A percentile compares a stretch with the other conserved stretches of the same genome.
phyloP scores from a whole-genome alignment of 441 rosid genomes.

The Populus hybrid region DNA sequence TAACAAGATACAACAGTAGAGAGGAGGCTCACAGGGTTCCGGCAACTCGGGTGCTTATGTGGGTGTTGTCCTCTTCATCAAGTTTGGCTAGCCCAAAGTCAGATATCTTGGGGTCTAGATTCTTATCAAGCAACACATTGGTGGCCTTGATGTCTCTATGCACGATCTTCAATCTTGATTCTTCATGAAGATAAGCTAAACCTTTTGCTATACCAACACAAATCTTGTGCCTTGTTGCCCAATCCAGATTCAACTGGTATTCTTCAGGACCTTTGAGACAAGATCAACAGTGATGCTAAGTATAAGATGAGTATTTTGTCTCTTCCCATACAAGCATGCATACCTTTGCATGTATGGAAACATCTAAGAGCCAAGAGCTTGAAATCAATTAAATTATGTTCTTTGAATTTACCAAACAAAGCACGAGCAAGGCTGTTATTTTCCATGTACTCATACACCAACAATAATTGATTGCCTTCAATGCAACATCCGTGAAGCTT shows the following conservation, averaged over 20 bases:
- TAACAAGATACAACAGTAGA: not conserved
- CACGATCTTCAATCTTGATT: conserved; percentile 50
- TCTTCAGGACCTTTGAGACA: conserved; percentile 24
- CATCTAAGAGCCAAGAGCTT: too few species aligned
- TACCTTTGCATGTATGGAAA: not conserved
- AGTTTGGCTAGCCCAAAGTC: conserved; percentile 51
- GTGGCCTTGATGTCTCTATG: conserved; percentile 55
- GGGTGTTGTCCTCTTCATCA: conserved; percentile 42
- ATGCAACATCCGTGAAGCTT: conserved; percentile 47
- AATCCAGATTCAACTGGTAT: conserved; percentile 30
- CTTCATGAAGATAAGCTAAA: conserved; percentile 51
- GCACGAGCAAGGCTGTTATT: conserved; percentile 52
- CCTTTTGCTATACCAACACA: conserved; percentile 43
- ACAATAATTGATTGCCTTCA: conserved; percentile 42
- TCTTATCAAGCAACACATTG: conserved; percentile 42
- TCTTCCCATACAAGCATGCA: not conserved
- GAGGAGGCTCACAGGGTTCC: conserved; percentile 39
- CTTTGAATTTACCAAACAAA: conserved; percentile 38
- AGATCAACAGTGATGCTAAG: not conserved
- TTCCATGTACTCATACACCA: conserved; percentile 55
- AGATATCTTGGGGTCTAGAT: conserved; percentile 40
- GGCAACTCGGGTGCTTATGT: conserved; percentile 46
- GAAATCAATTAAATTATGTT: not conserved
- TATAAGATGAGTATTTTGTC: too few species aligned
- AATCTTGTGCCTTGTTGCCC: conserved; percentile 42